Base-by-base conservation (phyloP, 345 rosid species). In the Populus ilicifolia region DNA sequence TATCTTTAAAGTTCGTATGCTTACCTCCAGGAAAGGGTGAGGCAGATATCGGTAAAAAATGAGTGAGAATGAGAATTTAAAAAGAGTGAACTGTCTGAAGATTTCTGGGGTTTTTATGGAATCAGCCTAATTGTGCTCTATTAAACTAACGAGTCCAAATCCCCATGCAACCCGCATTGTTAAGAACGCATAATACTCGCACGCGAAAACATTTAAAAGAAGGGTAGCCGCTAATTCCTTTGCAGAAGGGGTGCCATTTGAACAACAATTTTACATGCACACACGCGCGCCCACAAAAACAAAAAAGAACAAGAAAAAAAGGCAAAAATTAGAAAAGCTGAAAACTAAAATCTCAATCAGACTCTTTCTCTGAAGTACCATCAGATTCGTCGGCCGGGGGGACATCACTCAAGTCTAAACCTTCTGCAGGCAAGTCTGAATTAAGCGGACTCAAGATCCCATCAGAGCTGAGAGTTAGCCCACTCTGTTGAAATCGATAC, bases 371-470 rank as follows among this genome's bases (percentile, higher is more conserved):
- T 21, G 25, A 8, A 7, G 23, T 54, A 9, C 11, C 61, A 48
- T 79, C 61, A 81, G 52, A 68, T 2, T 82, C 87, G 7, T 62
- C 83, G 0, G 88, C 92, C 1, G 80, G 14, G 2, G 88, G 88
- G 79, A 88, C 77, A 13, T 82, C 89, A 41, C 89, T 87, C 73
- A 92, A 88, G 80, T 93, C 93, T 35, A 96, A 86, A 23, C 94
- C 97, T 66, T 93, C 98, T 8, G 85, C 95, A 0, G 96, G 98
- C 73, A 92, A 79, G 67, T 92, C 95, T 23, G 97, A 85, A 25
- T 85, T 77, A 29, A 89, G 82, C 0, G 92, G 91, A 74, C 98
- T 97, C 85, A 93, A 75, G 21, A 90, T 89, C 67, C 96, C 99
- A 36, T 90, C 98, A 0, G 97, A 83, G 80, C 90, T 93, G 65